phyloP scores from a whole-genome alignment of 345 rosid species.

The Viola odorata region DNA sequence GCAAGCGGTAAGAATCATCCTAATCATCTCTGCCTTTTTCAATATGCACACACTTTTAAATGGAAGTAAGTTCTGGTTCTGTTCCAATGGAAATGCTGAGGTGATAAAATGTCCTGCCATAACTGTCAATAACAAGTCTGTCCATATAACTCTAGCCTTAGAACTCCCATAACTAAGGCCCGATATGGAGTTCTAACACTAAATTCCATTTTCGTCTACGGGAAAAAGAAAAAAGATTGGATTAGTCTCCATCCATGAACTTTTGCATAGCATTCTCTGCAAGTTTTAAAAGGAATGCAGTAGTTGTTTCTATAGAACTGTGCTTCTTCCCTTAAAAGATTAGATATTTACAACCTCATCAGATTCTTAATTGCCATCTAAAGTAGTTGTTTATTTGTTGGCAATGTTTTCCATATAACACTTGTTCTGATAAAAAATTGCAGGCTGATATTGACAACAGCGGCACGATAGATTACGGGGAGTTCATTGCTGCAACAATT shows the following conservation, averaged over 20 bases:
- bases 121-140: no score
- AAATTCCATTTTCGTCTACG: not conserved
- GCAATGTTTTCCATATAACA: no score
- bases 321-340: no score
- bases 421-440: constrained; percentile 1
- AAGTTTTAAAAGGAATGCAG: not conserved
- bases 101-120: no score
- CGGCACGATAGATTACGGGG: constrained; percentile 71
- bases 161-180: not conserved
- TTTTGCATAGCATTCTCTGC: not conserved
- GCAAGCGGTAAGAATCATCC: constrained; percentile 51
- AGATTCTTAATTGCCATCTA: no score
- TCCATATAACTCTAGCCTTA: not conserved
- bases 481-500: constrained; percentile 64
- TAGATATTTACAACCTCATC: no score
- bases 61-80: no score
- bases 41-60: no score
- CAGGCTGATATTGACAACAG: constrained; percentile 72
- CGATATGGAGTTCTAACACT: not conserved
- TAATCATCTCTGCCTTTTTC: no score
- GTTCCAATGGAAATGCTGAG: no score
- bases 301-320: not conserved
- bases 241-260: no score
- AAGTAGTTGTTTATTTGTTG: no score
- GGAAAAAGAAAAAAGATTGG: not conserved